A percentile compares a stretch with the other conserved stretches of the same genome.
These are phyloP conservation scores for Trichosporon ovoides DNA, from an alignment of 1,284 basidiomycete genomes.

Conservation along the genomic window DNA sequence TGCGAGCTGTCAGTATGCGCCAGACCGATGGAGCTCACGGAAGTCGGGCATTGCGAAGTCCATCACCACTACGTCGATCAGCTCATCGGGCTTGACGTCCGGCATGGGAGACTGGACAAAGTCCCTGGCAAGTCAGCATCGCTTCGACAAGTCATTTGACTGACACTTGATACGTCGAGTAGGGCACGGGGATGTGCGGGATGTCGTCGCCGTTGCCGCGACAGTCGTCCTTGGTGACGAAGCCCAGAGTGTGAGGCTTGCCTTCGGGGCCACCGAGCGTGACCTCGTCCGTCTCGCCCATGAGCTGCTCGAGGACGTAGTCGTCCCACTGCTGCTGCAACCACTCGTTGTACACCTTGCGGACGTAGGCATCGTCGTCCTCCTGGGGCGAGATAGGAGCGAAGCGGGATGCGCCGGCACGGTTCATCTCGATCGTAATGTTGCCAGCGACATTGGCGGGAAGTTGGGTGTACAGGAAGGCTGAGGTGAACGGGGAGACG, in stretches of 20 bases:
- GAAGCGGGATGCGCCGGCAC: conserved; percentile 42
- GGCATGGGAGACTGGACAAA: conserved; percentile 41
- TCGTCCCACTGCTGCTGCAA: conserved; percentile 28
- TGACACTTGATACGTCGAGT: conserved; percentile 17
- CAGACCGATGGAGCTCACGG: conserved; percentile 25
- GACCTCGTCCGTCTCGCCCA: not conserved
- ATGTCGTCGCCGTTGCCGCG: conserved; percentile 44
- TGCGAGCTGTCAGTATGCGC: conserved; percentile 1
- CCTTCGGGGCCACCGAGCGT: not conserved
- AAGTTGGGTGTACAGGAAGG: conserved; percentile 39
- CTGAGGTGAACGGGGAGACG: conserved; percentile 56
- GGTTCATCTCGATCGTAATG: conserved; percentile 42
- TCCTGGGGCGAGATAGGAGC: conserved; percentile 12
- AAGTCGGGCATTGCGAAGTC: conserved; percentile 48
- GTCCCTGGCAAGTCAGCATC: conserved; percentile 25
- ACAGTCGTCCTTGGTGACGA: conserved; percentile 45
- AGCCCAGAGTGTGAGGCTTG: conserved; percentile 35
- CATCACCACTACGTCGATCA: conserved; percentile 45
- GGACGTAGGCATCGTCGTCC: conserved; percentile 27
- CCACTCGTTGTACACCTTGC: conserved; percentile 27
- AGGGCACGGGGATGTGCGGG: conserved; percentile 40
- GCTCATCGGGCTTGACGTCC: conserved; percentile 31
- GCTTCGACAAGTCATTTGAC: not conserved
- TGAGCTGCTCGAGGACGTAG: conserved; percentile 13
- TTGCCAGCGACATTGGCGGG: conserved; percentile 34